Evolutionary conservation across 116 monocot genomes (phyloP).

Genomic region (Papilionanthe hybrid): DNA sequence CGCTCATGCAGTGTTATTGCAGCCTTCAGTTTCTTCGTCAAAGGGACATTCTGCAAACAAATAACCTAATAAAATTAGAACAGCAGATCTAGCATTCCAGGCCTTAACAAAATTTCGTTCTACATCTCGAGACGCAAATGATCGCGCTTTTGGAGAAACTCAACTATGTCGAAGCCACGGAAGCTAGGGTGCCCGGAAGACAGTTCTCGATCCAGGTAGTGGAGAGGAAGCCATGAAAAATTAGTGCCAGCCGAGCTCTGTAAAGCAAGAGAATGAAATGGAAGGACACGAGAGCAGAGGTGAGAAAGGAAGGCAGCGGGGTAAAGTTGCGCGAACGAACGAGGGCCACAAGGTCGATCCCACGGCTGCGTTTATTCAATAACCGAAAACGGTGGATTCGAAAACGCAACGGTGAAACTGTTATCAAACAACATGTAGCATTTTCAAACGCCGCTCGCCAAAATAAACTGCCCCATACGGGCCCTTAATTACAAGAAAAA

Average conservation of each 20-base stretch:
- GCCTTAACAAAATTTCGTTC: neutral
- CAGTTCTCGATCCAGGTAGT: constrained; percentile 67
- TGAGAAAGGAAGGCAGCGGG: no score
- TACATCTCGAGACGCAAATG: neutral
- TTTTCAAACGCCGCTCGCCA: no score
- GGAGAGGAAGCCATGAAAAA: constrained; percentile 37
- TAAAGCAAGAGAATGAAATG: neutral
- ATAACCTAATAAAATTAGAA: neutral
- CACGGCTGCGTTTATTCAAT: no score
- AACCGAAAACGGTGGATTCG: no score
- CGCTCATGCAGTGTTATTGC: constrained; percentile 78
- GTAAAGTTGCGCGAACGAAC: no score
- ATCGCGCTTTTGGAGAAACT: neutral
- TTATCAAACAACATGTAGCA: no score
- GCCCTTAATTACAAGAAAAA: neutral
- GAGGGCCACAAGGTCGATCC: no score
- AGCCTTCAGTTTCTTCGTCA: constrained; percentile 76
- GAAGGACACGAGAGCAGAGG: neutral
- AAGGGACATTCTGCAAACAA: constrained; percentile 68
- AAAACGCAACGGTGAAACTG: no score
- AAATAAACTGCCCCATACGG: neutral
- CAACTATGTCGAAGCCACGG: neutral
- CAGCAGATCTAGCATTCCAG: neutral
- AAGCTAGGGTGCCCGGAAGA: constrained; percentile 48
- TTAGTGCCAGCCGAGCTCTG: neutral